Conservation (phyloP, 192 early-diverging fungal genomes). For the Phycomyces blakesleeanus region DNA sequence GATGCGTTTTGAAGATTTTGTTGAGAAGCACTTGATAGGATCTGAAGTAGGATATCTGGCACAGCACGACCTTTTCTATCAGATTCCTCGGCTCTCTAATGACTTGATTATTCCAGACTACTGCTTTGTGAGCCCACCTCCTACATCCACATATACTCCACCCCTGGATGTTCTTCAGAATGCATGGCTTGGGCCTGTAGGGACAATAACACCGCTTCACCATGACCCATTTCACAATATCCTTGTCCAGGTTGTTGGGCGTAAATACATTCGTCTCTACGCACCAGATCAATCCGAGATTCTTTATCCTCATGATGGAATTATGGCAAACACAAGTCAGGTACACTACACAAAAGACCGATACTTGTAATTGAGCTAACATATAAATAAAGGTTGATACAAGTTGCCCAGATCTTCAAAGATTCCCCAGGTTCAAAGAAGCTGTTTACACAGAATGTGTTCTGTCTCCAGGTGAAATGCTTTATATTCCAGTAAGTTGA, state of each 20-base stretch:
- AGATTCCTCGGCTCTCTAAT: conserved; percentile 62
- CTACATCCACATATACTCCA: conserved; percentile 23
- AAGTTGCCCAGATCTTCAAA: conserved; percentile 50
- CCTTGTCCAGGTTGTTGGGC: conserved; percentile 80
- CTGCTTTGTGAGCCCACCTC: conserved; percentile 41
- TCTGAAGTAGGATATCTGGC: conserved; percentile 66
- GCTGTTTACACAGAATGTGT: conserved; percentile 66
- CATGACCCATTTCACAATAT: conserved; percentile 79
- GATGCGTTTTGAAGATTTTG: conserved; percentile 67
- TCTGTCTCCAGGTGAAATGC: conserved; percentile 70
- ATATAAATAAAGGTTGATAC: conserved; percentile 58
- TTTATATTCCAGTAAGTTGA: conserved; percentile 82
- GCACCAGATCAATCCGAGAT: conserved; percentile 52
- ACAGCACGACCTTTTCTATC: conserved; percentile 80
- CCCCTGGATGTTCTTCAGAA: conserved; percentile 50
- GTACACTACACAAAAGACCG: conserved; percentile 22
- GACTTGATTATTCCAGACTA: conserved; percentile 82
- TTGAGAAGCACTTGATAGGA: conserved; percentile 43
- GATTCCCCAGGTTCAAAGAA: conserved; percentile 53
- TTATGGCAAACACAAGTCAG: conserved; percentile 73
- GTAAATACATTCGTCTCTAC: conserved; percentile 76
- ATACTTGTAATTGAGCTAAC: neutral
- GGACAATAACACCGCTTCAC: conserved; percentile 84
- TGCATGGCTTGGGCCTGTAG: conserved; percentile 80
- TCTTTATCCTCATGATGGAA: conserved; percentile 55